Conservation (phyloP, 2,329 filamentous ascomycete genomes). For the Penicillium decumbens region DNA sequence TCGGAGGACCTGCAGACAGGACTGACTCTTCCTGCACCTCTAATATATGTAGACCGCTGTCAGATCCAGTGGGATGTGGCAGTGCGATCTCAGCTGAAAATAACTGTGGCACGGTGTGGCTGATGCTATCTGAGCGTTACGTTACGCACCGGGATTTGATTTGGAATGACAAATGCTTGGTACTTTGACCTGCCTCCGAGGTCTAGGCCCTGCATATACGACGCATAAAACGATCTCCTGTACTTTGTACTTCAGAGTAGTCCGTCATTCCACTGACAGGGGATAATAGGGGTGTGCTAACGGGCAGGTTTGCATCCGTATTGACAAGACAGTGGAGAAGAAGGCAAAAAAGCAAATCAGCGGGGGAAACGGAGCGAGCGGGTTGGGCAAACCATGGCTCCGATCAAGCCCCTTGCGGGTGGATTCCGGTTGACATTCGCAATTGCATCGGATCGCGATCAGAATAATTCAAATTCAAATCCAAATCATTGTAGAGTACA, state of each 20-base stretch:
- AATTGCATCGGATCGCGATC: background rate
- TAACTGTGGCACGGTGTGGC: slow-evolving; percentile 15
- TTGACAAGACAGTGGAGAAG: background rate
- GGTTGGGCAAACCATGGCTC: slow-evolving; percentile 1
- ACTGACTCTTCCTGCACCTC: slow-evolving; percentile 4
- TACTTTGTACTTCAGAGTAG: background rate
- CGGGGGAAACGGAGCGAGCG: background rate
- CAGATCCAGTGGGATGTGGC: slow-evolving; percentile 5
- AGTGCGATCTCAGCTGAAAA: slow-evolving; percentile 7
- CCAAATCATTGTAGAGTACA: background rate
- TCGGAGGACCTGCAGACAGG: slow-evolving; percentile 1
- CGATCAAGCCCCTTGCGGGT: slow-evolving; percentile 2
- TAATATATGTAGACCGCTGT: slow-evolving; percentile 4
- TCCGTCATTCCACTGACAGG: background rate
- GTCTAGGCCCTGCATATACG: background rate
- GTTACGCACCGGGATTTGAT: background rate
- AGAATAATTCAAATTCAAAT: background rate
- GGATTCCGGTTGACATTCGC: background rate
- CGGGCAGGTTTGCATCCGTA: slow-evolving; percentile 3
- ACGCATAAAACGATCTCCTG: background rate
- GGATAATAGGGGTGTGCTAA: background rate
- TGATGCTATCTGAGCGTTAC: slow-evolving; percentile 3
- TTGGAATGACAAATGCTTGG: background rate
- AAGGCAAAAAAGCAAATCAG: background rate
- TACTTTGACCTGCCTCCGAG: background rate